Evolutionary conservation across 2,329 filamentous ascomycete genomes (phyloP), one percentile per base, ranked within the genome.

Genomic region (Pseudomassariella vexata): DNA sequence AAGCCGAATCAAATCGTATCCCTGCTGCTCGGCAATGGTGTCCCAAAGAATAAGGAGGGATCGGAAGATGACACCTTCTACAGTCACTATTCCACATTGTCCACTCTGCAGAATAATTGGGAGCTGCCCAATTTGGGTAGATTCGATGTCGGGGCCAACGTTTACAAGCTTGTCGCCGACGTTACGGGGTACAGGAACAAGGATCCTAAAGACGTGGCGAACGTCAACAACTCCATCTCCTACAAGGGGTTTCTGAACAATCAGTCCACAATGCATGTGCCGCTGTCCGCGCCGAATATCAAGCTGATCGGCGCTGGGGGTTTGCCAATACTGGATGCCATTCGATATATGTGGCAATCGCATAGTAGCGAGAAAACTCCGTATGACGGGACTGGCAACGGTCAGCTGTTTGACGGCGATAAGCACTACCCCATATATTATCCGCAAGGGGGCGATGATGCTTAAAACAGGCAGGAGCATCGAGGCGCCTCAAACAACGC

Each of bases 11-110:
- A 71, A 26, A 73, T 92, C 31, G 75, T 82, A 39, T 75, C 68
- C 39, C 68, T 92, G 43, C 69, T 92, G 2, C 64, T 92, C 4
- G 85, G 85, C 16, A 83, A 81, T 36, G 81, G 78, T 10, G 57
- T 92, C 4, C 81, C 82, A 5, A 37, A 66, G 10, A 35, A 69
- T n/a, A 68, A 83, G 1, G 57, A 74, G 28, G 82, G 82, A 32
- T 85, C 81, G 17, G 75, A 66, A 5, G 85, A 92, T 55, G 49
- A 62, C 45, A 76, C 66, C 44, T 89, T 76, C 53, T 85, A 85
- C 62, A 79, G 79, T 49, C 81, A 85, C 60, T 57, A 43, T 35
- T 56, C 52, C n/a, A 48, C 54, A 12, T 35, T 52, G 10, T 47
- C 80, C 6, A 77, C 79, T 9, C 68, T 81, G 9, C 62, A 75